phyloP scores from a whole-genome alignment of 1,139 yeast genomes.

The Suhomyces taliae region DNA sequence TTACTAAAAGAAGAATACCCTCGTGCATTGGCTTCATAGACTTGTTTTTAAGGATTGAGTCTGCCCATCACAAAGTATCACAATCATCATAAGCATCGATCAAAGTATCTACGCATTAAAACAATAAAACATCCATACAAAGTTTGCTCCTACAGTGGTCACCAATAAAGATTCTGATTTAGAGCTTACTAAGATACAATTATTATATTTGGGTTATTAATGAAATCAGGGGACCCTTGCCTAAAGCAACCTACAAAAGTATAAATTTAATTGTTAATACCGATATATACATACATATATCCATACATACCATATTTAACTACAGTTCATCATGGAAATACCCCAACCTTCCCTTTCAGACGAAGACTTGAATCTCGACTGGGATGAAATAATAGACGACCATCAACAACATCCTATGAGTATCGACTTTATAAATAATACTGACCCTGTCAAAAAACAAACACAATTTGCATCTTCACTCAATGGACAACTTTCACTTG shows the following conservation, averaged over 20 bases:
- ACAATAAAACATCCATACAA: too few relatives aligned
- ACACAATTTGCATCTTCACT: neutral
- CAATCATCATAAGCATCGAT: neutral
- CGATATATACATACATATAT: too few relatives aligned
- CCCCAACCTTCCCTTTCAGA: conserved; percentile 6
- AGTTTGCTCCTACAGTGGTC: too few relatives aligned
- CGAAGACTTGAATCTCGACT: conserved; percentile 8
- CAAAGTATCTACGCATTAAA: too few relatives aligned
- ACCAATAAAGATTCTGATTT: too few relatives aligned
- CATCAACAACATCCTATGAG: conserved; percentile 1
- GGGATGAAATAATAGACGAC: conserved; percentile 5
- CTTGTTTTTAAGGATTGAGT: too few relatives aligned
- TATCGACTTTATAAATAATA: conserved; percentile 6
- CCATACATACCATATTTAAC: too few relatives aligned
- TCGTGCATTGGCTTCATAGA: neutral
- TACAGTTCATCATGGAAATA: neutral
- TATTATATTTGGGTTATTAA: too few relatives aligned
- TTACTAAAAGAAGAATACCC: neutral
- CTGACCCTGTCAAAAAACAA: conserved; percentile 5
- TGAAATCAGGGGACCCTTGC: too few relatives aligned
- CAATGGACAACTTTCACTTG: conserved; percentile 2
- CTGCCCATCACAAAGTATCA: neutral
- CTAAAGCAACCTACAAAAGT: too few relatives aligned
- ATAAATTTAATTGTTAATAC: too few relatives aligned
- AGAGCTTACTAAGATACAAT: too few relatives aligned